phyloP scores from a whole-genome alignment of 257 asterid genomes.

The Solanum dulcamara region DNA sequence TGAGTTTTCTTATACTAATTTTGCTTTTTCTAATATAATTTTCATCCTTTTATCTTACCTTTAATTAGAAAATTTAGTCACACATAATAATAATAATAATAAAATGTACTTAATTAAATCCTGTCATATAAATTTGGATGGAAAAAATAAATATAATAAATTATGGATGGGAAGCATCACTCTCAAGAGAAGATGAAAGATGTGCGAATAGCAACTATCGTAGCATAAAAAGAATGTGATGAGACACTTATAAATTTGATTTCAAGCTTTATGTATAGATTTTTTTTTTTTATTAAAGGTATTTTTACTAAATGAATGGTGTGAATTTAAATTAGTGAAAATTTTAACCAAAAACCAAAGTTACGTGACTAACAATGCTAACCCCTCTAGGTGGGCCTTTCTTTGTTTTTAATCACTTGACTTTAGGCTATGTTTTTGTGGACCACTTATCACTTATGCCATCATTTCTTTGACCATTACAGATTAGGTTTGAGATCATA shows the following conservation, averaged over 20 bases:
- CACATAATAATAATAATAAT: not conserved
- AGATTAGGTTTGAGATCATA: not conserved
- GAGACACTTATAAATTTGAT: too few species aligned
- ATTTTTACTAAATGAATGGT: too few species aligned
- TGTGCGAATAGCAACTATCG: not conserved
- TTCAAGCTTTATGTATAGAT: too few species aligned
- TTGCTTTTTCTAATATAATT: not conserved
- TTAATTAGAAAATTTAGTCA: not conserved
- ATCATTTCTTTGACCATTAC: not conserved
- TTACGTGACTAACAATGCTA: not conserved
- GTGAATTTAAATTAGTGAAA: too few species aligned
- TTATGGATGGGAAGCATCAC: not conserved
- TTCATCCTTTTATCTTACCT: not conserved
- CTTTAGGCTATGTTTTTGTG: not conserved
- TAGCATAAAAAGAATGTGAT: not conserved
- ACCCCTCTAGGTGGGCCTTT: not conserved
- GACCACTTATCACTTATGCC: not conserved
- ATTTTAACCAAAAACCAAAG: rapidly evolving
- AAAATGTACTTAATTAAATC: not conserved
- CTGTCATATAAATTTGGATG: not conserved
- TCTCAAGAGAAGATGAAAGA: not conserved
- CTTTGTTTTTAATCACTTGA: not conserved
- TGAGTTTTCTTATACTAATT: not conserved
- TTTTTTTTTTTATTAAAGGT: too few species aligned
- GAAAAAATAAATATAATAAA: not conserved